Evolutionary conservation across 1,284 basidiomycete species (phyloP), one percentile per base, ranked within the genome.

Genomic region (Ceratobasidium sp.): DNA sequence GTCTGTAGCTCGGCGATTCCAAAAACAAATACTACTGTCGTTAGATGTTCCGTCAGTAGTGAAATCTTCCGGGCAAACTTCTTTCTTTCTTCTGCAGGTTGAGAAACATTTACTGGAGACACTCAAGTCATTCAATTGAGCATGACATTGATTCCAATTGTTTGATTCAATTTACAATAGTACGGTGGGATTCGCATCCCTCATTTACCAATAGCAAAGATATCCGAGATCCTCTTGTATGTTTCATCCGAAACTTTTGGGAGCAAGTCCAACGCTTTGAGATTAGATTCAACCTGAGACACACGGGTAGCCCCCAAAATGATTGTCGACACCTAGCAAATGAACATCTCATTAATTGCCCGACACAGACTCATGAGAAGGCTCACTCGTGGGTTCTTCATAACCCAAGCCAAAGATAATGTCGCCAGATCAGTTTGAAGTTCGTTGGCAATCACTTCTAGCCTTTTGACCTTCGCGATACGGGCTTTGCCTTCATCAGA

Each of bases 341-440:
- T 21, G 9, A 23, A n/a, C n/a, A n/a, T n/a, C n/a, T n/a, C 32
- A 46, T 16, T 16, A 34, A 36, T 45, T 39, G 39, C 16, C n/a
- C n/a, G 21, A 34, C n/a, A 14, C 21, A 43, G 26, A 30, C 12
- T 9, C 14, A 21, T 16, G 32, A 46, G 43, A n/a, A 26, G 21
- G n/a, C 39, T 76, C 55, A 87, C 84, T 80, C 90, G 88, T 23
- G 87, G 85, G 79, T 92, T 89, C 75, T 82, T 84, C 8, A 89
- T 86, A 2, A 89, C 84, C 92, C 92, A 94, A 8, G 92, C 92
- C 52, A 94, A 84, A 0, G 92, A 89, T 46, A 96, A 85, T 64
- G 52, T 70, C 8, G 67, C 53, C n/a, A 58, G 26, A 14, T 58
- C 52, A 3, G 53, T 46, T 28, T 58, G 53, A 5, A 70, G 43